Evolutionary conservation across 2,329 filamentous ascomycete genomes (phyloP).

Genomic region (Scortechinia acanthostroma): DNA sequence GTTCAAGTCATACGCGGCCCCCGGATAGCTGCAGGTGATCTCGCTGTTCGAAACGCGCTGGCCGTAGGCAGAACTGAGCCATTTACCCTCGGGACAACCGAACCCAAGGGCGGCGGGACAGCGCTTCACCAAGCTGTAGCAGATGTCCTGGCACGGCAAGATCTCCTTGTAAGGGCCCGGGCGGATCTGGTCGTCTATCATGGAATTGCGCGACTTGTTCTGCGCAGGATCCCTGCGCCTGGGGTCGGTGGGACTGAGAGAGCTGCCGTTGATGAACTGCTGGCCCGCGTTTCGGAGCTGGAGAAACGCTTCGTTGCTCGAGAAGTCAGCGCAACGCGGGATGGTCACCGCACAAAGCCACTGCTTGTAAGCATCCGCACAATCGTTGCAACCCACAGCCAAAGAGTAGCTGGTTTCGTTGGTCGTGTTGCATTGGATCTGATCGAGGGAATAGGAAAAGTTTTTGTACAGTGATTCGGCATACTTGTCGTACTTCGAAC

Average conservation of each 20-base stretch:
- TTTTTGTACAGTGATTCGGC: conserved; percentile 44
- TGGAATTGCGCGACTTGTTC: conserved; percentile 25
- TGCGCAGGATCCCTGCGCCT: conserved; percentile 7
- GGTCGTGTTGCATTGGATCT: conserved; percentile 52
- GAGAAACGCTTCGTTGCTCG: conserved; percentile 33
- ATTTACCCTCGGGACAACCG: conserved; percentile 34
- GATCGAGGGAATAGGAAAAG: conserved; percentile 54
- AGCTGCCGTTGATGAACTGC: conserved; percentile 36
- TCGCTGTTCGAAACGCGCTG: not conserved
- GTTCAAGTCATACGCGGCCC: not conserved
- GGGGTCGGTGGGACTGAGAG: not conserved
- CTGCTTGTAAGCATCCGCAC: conserved; percentile 51
- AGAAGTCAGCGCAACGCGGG: conserved; percentile 58
- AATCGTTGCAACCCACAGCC: conserved; percentile 48
- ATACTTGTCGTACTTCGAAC: conserved; percentile 48
- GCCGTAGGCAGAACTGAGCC: not conserved
- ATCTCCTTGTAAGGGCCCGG: conserved; percentile 65
- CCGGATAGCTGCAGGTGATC: not conserved
- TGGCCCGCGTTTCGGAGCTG: conserved; percentile 45
- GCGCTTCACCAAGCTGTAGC: conserved; percentile 51
- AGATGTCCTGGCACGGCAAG: conserved; percentile 55
- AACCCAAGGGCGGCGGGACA: conserved; percentile 55
- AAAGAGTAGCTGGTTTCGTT: conserved; percentile 52
- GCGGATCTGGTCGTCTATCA: conserved; percentile 44
- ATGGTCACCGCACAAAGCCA: conserved; percentile 68